These are phyloP conservation scores for Nymphaea thermarum DNA, from an alignment of 164 flowering plant species.

Conservation along the genomic window DNA sequence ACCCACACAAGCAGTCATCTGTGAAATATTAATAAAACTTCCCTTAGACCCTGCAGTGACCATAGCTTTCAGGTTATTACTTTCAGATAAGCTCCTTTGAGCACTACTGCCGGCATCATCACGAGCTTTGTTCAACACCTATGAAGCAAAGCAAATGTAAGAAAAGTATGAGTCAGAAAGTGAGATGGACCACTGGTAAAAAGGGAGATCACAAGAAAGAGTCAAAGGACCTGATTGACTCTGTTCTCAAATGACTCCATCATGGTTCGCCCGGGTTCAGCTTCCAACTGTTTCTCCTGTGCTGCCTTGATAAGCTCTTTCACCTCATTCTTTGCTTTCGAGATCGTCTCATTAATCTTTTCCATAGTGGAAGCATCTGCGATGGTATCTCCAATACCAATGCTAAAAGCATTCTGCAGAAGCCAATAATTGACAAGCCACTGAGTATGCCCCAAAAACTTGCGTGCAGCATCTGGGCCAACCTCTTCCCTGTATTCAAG, in stretches of 20 bases:
- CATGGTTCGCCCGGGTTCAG: slow-evolving; percentile 99
- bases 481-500: slow-evolving; percentile 83
- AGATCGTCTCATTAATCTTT: slow-evolving; percentile 81
- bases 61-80: slow-evolving; percentile 98
- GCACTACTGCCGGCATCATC: slow-evolving; percentile 99
- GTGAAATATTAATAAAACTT: slow-evolving; percentile 97
- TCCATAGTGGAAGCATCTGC: slow-evolving; percentile 98
- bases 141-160: background rate
- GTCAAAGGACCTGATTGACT: slow-evolving; percentile 66
- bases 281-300: slow-evolving; percentile 62
- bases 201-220: background rate
- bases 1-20: slow-evolving; percentile 99
- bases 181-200: background rate
- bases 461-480: slow-evolving; percentile 99
- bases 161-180: too few species aligned
- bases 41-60: slow-evolving; percentile 99
- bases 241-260: slow-evolving; percentile 95
- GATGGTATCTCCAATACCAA: slow-evolving; percentile 98
- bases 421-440: slow-evolving; percentile 99
- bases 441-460: slow-evolving; percentile 96
- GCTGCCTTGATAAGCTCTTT: slow-evolving; percentile 67
- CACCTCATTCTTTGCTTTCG: slow-evolving; percentile 78
- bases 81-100: slow-evolving; percentile 89
- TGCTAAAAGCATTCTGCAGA: slow-evolving; percentile 85
- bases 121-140: slow-evolving; percentile 97